Base-by-base conservation (phyloP, 2,329 filamentous ascomycete genomes). In the Penicillium janthinellum region DNA sequence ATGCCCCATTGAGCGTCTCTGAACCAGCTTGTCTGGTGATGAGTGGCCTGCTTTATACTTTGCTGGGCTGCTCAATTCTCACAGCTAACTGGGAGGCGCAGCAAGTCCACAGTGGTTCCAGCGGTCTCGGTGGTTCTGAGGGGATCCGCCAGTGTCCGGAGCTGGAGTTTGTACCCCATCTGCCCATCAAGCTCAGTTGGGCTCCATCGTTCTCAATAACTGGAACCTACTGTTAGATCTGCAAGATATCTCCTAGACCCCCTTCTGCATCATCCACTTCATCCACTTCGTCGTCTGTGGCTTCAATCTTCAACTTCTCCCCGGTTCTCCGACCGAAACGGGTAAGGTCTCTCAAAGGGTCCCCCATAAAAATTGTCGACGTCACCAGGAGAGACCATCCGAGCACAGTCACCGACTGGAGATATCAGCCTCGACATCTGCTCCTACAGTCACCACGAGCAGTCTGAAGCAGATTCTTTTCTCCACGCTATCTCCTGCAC, bases 381-480 rank as follows among this genome's bases (percentile, higher is more conserved):
- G 61, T 63, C 60, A 62, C 60, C 44, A 60, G 54, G 44, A 41
- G 42, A 59, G 51, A 35, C 17, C 37, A n/a, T 22, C 41, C 56
- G 41, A 6, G 4, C 34, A 7, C 5, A 48, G 22, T 39, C 39
- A 28, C 22, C 51, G 20, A 28, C 54, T 38, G 1, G 22, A 48
- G 42, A 56, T 56, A 56, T 49, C 15, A 48, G 44, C 34, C 44
- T n/a, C 42, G 22, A 48, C 44, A 20, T 28, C 45, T 31, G 35
- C 54, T 49, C 31, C 42, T 22, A 12, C 28, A 20, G 12, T 20
- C 20, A 22, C 44, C 20, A 49, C 35, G 31, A 7, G 3, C 22
- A 11, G 12, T 20, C 20, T 42, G 34, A 8, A 51, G 28, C 34
- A 25, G 12, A 41, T 25, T 47, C 54, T 54, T 54, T 57, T 47